Percentiles rank a stretch among this genome's conserved stretches.
phyloP scores from a whole-genome alignment of 352 stramenopile genomes.

The Aphanomyces invadans region DNA sequence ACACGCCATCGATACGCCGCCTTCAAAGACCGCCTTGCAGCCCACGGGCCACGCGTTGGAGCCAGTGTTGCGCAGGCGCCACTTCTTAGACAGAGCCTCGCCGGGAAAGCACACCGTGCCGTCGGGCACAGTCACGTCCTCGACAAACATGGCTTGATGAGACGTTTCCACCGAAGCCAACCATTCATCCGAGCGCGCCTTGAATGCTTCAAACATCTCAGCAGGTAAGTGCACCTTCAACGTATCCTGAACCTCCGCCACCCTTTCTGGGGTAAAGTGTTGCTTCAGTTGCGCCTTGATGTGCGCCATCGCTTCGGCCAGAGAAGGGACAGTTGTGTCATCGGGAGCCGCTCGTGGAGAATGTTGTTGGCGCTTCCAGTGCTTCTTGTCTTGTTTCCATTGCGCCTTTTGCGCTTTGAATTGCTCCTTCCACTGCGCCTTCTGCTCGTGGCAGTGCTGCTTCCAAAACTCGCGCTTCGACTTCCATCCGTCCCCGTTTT shows the following conservation, averaged over 20 bases:
- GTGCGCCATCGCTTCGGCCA: background rate
- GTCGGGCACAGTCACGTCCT: constrained; percentile 78
- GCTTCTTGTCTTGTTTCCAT: background rate
- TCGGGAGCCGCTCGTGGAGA: background rate
- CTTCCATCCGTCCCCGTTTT: background rate
- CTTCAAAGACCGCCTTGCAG: constrained; percentile 57
- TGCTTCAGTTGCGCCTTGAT: background rate
- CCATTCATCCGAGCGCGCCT: constrained; percentile 26
- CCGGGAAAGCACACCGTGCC: constrained; percentile 62
- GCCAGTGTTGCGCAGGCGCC: constrained; percentile 77
- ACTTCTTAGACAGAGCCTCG: constrained; percentile 77
- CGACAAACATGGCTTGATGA: constrained; percentile 49
- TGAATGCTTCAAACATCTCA: constrained; percentile 27
- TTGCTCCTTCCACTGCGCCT: background rate
- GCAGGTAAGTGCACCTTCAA: background rate
- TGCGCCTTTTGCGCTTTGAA: constrained; percentile 4
- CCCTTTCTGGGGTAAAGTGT: background rate
- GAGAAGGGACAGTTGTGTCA: too few relatives aligned
- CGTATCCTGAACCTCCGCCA: background rate
- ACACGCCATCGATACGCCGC: constrained; percentile 65
- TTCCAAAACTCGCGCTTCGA: constrained; percentile 12
- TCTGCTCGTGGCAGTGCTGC: constrained; percentile 6
- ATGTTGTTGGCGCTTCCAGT: constrained; percentile 5
- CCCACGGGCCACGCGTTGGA: constrained; percentile 56
- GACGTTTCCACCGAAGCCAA: constrained; percentile 26